phyloP scores from a whole-genome alignment of 148 eudicot genomes.

The Vaccinium myrtillus region DNA sequence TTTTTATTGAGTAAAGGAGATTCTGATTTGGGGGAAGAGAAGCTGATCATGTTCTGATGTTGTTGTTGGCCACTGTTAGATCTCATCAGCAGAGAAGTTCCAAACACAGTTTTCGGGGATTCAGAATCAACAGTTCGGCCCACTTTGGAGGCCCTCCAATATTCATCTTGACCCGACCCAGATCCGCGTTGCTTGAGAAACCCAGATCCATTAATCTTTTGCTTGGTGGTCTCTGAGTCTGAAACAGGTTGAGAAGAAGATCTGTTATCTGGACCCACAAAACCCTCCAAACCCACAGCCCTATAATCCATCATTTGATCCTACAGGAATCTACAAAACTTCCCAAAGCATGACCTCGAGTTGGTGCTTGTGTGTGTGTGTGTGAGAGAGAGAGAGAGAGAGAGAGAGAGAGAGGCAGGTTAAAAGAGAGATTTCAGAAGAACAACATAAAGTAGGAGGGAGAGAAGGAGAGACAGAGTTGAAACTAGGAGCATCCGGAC shows the following conservation, averaged over 20 bases:
- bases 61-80: slow-evolving; percentile 32
- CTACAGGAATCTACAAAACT: not conserved
- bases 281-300: slow-evolving; percentile 17
- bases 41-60: slow-evolving; percentile 55
- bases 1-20: slow-evolving; percentile 30
- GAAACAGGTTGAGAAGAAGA: not conserved
- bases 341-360: not conserved
- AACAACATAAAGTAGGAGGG: not conserved
- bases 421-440: not conserved
- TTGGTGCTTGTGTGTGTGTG: not conserved
- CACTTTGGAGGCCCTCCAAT: slow-evolving; percentile 37
- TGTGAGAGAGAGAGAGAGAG: not conserved
- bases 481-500: slow-evolving; percentile 1
- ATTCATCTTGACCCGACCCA: slow-evolving; percentile 27
- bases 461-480: not conserved
- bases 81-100: slow-evolving; percentile 32
- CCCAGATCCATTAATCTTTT: slow-evolving; percentile 44
- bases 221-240: slow-evolving; percentile 16
- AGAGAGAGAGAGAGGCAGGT: not conserved
- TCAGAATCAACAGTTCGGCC: slow-evolving; percentile 32
- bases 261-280: slow-evolving; percentile 3
- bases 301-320: not conserved
- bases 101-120: slow-evolving; percentile 8
- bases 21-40: slow-evolving; percentile 50
- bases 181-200: slow-evolving; percentile 50